Base-by-base conservation (phyloP, 306 rosid genomes). In the Ziziphus jujuba region DNA sequence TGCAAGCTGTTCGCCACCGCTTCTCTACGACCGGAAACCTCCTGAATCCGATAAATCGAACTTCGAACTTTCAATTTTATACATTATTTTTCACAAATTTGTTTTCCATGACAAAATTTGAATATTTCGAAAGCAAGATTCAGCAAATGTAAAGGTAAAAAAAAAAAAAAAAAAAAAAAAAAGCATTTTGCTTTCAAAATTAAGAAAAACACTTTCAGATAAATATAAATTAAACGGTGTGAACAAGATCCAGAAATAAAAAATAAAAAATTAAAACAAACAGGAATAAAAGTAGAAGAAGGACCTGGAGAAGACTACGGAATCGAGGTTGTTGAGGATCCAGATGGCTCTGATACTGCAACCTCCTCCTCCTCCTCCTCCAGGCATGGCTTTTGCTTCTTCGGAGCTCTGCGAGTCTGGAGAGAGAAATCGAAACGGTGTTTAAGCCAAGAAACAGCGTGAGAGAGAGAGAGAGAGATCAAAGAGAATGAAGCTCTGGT, bases 321-420 rank as follows among this genome's bases (percentile, higher is more conserved):
- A 72, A 74, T 93, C 95, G 67, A 81, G 77, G 82, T 79, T 83
- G 84, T 87, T 90, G 70, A 93, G 88, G 87, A 93, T 86, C 98
- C 98, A 93, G 75, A 93, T 82, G 49, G 91, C 97, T 85, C 97
- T 90, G 70, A 86, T 65, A 78, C 95, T 81, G 72, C 97, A 90
- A 51, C 95, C 89, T 22, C 73, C 66, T 59, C 74, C 63, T 71
- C 97, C 87, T 47, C 95, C 89, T 22, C 73, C 66, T 59, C 74
- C 63, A 67, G 85, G 52, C 96, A 93, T 90, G 69, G 81, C 86
- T n/a, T 81, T 60, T 50, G 35, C 52, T 40, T 20, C 3, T 21
- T 16, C 50, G 7, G 61, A 22, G 61, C 38, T 44, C n/a, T 12
- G 22, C 34, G 34, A 38, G 20, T 61, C 6, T 14, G 52, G 33